Evolutionary conservation across 2,329 filamentous ascomycete genomes (phyloP).

Genomic region (Talaromyces sp.): DNA sequence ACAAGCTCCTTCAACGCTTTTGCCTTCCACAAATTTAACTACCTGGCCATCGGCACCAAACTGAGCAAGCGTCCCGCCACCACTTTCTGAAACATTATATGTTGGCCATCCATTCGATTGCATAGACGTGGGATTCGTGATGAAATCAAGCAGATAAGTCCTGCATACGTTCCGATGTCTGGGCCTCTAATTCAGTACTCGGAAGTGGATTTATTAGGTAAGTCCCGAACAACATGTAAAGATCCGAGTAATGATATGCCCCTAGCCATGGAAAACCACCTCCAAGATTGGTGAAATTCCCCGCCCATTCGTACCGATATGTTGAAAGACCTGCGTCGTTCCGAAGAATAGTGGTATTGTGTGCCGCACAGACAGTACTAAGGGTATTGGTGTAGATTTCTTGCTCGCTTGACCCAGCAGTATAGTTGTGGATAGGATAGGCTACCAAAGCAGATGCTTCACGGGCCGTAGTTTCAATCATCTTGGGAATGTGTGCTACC

Average conservation of each 20-base stretch:
- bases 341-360: slow-evolving; percentile 16
- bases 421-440: background rate
- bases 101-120: background rate
- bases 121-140: background rate
- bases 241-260: background rate
- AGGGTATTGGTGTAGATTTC: slow-evolving; percentile 7
- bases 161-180: background rate
- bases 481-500: background rate
- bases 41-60: background rate
- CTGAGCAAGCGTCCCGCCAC: background rate
- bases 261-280: slow-evolving; percentile 14
- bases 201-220: background rate
- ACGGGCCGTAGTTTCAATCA: background rate
- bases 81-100: background rate
- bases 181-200: background rate
- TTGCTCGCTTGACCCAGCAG: slow-evolving; percentile 7
- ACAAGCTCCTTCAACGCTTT: background rate
- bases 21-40: background rate
- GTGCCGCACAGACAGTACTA: slow-evolving; percentile 25
- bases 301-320: slow-evolving; percentile 38
- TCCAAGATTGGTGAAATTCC: slow-evolving; percentile 39
- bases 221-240: background rate
- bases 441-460: background rate
- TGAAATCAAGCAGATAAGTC: background rate
- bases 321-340: slow-evolving; percentile 26